Evolutionary conservation across 2,329 filamentous ascomycete genomes (phyloP), one percentile per base, ranked within the genome.

Genomic region (Pestalotiopsis sp.): DNA sequence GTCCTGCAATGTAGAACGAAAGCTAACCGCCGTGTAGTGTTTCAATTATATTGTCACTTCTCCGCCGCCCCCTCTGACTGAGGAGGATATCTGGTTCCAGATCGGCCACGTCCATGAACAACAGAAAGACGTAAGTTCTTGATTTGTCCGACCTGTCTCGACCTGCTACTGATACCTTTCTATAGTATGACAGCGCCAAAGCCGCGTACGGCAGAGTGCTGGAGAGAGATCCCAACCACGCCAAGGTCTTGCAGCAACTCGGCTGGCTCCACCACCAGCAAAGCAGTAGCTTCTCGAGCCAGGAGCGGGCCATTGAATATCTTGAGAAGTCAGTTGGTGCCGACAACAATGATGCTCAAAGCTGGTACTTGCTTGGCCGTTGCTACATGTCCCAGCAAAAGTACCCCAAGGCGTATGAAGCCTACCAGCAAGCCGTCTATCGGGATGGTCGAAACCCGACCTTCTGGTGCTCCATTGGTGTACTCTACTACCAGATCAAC

Each of bases 331-430:
- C 96, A 13, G 96, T 99, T 72, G 90, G 90, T 77, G 94, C 95
- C 73, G 95, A 99, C 78, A 95, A 97, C 82, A 92, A 87, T 72
- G 96, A 98, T 82, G 94, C 96, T 27, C 96, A 98, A 82, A 98
- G 95, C 83, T 99, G 96, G 96, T 99, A 99, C 81, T 88, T 99
- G 36, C 90, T 99, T 65, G 96, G 96, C 58, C 91, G 96, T 75
- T 98, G 96, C 84, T 99, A 98, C 86, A 98, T 99, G 96, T 97
- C 95, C 73, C 95, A 98, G 82, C 94, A 97, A 80, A 98, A 98
- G 80, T 98, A 98, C 76, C 95, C 95, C 76, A 98, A 98, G 80
- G 96, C 96, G 0, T 98, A 98, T 76, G 96, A 99, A 79, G 95
- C 96, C 5, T 98, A 98, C 80, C 96, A 99, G 79, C 96, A 99